Percentiles rank a stretch among this genome's conserved stretches.
Evolutionary conservation across 306 rosid species (phyloP).

Genomic region (Trifolium subterraneum): DNA sequence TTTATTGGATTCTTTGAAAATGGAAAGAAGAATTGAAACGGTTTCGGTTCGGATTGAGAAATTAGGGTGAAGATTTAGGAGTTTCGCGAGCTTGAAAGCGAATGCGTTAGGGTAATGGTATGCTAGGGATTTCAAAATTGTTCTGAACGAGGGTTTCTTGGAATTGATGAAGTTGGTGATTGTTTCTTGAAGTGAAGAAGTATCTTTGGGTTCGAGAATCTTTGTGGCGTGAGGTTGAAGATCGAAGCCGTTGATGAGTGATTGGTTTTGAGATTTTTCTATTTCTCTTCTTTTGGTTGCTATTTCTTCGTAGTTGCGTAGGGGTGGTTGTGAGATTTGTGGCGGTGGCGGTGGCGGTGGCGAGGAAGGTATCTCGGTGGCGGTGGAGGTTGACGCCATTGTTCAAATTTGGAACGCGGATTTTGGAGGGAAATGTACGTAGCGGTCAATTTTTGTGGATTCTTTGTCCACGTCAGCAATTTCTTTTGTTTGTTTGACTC

Average conservation of each 20-base stretch:
- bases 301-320: neutral
- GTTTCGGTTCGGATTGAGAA: neutral
- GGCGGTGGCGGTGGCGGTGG: too few relatives aligned
- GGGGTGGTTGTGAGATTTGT: too few relatives aligned
- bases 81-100: conserved; percentile 19
- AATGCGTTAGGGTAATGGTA: conserved; percentile 36
- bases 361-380: neutral
- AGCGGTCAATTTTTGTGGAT: neutral
- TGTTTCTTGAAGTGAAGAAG: neutral
- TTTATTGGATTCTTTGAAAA: neutral
- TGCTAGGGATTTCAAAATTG: neutral
- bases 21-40: conserved; percentile 7
- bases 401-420: neutral
- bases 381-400: conserved; percentile 11
- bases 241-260: conserved; percentile 14
- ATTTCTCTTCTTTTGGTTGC: neutral
- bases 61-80: neutral
- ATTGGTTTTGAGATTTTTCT: neutral
- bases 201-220: conserved; percentile 9
- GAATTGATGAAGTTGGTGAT: neutral
- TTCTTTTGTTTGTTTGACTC: neutral
- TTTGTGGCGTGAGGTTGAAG: neutral
- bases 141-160: neutral
- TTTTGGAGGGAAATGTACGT: conserved; percentile 28
- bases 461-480: conserved; percentile 8